These are phyloP conservation scores for Phaffia rhodozyma DNA, from an alignment of 1,284 basidiomycete species.

Conservation along the genomic window DNA sequence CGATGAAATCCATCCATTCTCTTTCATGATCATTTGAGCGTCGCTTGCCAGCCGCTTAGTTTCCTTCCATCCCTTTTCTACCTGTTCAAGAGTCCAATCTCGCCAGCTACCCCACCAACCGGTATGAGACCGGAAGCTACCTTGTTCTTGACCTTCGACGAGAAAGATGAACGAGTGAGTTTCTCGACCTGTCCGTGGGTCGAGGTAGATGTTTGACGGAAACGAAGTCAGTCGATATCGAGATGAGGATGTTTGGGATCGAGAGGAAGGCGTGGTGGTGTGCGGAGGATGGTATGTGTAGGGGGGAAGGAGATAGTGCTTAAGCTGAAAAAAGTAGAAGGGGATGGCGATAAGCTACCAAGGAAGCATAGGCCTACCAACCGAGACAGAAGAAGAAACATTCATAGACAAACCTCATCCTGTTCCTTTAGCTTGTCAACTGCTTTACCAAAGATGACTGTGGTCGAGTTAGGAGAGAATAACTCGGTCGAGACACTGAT, in stretches of 20 bases:
- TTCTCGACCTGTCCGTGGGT: slow-evolving; percentile 4
- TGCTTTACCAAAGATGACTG: slow-evolving; percentile 13
- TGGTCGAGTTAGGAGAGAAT: slow-evolving; percentile 14
- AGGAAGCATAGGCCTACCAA: too few species aligned
- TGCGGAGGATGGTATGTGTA: slow-evolving; percentile 14
- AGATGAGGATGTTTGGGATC: neutral
- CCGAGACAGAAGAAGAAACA: neutral
- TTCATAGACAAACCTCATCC: slow-evolving; percentile 1
- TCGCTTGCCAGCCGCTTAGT: neutral
- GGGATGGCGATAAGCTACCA: neutral
- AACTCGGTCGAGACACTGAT: slow-evolving; percentile 7
- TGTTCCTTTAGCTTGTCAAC: slow-evolving; percentile 8
- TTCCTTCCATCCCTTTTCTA: neutral
- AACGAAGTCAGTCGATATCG: slow-evolving; percentile 4
- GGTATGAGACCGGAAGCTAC: slow-evolving; percentile 2
- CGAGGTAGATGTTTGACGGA: neutral
- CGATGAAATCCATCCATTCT: neutral
- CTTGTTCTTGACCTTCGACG: slow-evolving; percentile 9
- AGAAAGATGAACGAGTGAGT: slow-evolving; percentile 11
- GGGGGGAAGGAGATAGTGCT: slow-evolving; percentile 13
- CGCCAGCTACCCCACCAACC: slow-evolving; percentile 9
- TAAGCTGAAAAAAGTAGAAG: neutral
- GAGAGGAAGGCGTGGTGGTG: neutral
- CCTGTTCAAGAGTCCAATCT: neutral
- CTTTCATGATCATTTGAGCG: neutral